A percentile compares a stretch with the other conserved stretches of the same genome.
Evolutionary conservation across 2,329 filamentous ascomycete genomes (phyloP).

Genomic region (Botrytis cinerea): DNA sequence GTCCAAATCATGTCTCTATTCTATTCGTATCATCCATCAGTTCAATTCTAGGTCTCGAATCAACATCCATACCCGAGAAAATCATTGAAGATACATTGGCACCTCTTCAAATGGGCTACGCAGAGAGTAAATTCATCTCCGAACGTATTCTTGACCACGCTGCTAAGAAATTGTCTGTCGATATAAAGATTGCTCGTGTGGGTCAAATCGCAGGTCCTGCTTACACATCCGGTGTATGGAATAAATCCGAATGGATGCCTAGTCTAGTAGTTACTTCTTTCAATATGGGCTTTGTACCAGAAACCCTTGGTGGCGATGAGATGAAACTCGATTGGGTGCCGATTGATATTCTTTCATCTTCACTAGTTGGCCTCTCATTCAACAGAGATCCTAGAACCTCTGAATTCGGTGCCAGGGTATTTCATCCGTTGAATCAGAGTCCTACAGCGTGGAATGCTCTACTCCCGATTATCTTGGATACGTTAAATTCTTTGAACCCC

Average conservation of each 20-base stretch:
- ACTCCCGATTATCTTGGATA: neutral
- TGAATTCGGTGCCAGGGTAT: neutral
- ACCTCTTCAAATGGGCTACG: constrained; percentile 35
- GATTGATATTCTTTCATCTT: constrained; percentile 12
- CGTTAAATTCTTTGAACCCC: neutral
- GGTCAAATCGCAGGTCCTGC: constrained; percentile 49
- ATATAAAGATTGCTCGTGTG: constrained; percentile 47
- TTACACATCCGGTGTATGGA: constrained; percentile 1
- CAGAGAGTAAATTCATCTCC: constrained; percentile 38
- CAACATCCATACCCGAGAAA: constrained; percentile 22
- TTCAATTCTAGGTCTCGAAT: constrained; percentile 28
- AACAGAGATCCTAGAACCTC: neutral
- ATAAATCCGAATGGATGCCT: constrained; percentile 6
- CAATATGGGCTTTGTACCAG: constrained; percentile 1
- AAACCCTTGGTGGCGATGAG: neutral
- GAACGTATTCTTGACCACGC: constrained; percentile 47
- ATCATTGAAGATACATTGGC: constrained; percentile 5
- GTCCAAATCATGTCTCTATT: constrained; percentile 26
- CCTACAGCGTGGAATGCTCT: neutral
- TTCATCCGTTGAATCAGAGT: neutral
- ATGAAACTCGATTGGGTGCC: constrained; percentile 17
- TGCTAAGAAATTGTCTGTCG: constrained; percentile 42
- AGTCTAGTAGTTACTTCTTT: constrained; percentile 11
- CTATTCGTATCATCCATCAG: constrained; percentile 40
- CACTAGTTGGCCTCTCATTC: neutral